Evolutionary conservation across 345 rosid species (phyloP).

Genomic region (Boechera divaricarpa): DNA sequence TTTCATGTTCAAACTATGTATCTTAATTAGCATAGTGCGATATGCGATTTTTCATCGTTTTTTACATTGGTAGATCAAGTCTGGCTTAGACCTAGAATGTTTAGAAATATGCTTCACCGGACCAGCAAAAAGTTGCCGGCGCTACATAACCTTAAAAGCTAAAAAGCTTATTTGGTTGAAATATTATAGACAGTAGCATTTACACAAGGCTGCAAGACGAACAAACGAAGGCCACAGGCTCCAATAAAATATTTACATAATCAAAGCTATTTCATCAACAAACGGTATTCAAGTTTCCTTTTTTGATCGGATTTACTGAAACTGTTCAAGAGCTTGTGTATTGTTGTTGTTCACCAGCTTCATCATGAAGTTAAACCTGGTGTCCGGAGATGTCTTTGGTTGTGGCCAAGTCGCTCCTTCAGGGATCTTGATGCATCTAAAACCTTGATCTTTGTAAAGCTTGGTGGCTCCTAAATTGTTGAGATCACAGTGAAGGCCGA

Average conservation of each 20-base stretch:
- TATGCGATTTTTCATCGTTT: background rate
- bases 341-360: constrained; percentile 65
- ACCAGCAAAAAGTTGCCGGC: background rate
- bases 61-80: background rate
- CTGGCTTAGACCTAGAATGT: background rate
- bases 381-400: constrained; percentile 71
- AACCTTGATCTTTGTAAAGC: constrained; percentile 80
- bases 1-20: background rate
- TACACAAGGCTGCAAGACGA: constrained; percentile 30
- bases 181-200: constrained; percentile 30
- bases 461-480: constrained; percentile 73
- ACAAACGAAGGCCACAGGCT: constrained; percentile 2
- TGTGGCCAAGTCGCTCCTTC: constrained; percentile 87
- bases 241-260: constrained; percentile 34
- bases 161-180: background rate
- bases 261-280: constrained; percentile 25
- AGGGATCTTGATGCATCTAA: constrained; percentile 70
- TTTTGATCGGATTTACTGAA: background rate
- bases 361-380: constrained; percentile 85
- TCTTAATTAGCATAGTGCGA: background rate
- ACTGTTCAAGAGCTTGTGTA: constrained; percentile 39
- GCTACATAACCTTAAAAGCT: background rate
- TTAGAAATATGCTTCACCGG: background rate
- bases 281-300: background rate
- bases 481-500: constrained; percentile 84